These are phyloP conservation scores for Cordyceps farinosa DNA, from an alignment of 2,329 filamentous ascomycete genomes.

Conservation along the genomic window DNA sequence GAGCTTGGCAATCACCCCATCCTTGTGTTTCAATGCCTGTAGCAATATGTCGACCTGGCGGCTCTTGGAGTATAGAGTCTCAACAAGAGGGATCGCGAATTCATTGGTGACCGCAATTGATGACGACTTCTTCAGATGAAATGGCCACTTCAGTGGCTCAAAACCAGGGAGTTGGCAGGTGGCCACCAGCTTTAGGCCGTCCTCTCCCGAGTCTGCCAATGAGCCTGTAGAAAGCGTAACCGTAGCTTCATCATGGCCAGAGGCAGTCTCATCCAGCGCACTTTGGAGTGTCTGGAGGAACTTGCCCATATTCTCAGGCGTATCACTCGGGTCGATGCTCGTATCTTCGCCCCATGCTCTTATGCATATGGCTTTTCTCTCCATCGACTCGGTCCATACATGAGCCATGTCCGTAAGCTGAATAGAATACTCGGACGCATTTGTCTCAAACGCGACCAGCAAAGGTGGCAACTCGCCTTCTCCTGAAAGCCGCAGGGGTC, in stretches of 20 bases:
- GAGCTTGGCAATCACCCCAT: constrained; percentile 47
- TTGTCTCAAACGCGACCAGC: constrained; percentile 58
- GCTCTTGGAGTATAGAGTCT: constrained; percentile 40
- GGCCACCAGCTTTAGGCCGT: constrained; percentile 50
- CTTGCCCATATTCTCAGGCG: constrained; percentile 61
- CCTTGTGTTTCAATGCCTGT: constrained; percentile 46
- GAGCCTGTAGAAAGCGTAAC: constrained; percentile 40
- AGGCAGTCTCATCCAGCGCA: constrained; percentile 46
- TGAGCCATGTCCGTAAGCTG: constrained; percentile 68
- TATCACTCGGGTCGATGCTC: constrained; percentile 70
- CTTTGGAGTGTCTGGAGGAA: constrained; percentile 61
- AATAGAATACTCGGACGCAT: constrained; percentile 56
- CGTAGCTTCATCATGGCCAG: constrained; percentile 42
- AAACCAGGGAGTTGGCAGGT: constrained; percentile 63
- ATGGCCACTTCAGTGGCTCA: constrained; percentile 60
- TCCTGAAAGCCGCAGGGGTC: constrained; percentile 41
- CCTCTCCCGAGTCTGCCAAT: constrained; percentile 33
- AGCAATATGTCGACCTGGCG: constrained; percentile 43
- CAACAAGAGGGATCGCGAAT: constrained; percentile 51
- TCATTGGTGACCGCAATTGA: constrained; percentile 42
- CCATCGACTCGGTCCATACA: constrained; percentile 67
- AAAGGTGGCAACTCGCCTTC: constrained; percentile 53
- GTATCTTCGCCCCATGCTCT: constrained; percentile 62
- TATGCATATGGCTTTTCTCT: constrained; percentile 57
- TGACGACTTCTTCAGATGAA: constrained; percentile 50